Evolutionary conservation across 768 basidiomycete species (phyloP), one percentile per base, ranked within the genome.

Genomic region (Calocera viscosa): DNA sequence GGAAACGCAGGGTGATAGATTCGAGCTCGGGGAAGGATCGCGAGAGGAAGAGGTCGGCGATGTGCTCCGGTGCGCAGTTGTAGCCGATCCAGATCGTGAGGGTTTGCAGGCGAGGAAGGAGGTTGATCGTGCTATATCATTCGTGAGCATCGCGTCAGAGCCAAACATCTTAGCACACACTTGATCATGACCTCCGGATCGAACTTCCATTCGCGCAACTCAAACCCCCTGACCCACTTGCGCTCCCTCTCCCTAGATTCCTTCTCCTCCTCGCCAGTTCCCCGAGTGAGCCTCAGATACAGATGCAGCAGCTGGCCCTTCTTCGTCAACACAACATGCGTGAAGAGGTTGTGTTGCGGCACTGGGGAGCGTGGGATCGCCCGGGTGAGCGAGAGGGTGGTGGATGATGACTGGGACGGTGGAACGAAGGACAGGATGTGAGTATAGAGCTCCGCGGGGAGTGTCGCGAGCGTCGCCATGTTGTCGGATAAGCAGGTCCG

Each of bases 181-280:
- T 89, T 89, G 71, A 87, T 80, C 43, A 91, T 76, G 16, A 90
- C 81, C 67, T 90, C 86, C 1, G 89, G 86, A 72, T 93, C 89
- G 32, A 84, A 85, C 7, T 73, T 78, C 89, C 89, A 94, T 16
- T 81, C 77, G 73, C 85, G 80, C 35, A 88, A 72, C 16, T 77
- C 78, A 64, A 89, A 76, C 7, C 78, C 77, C 53, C 79, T 78
- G 11, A 89, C 76, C 78, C 80, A 81, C 2, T 68, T 65, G 7
- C 77, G 72, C 41, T 77, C 72, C 24, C 69, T 63, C 33, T 72
- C 72, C 14, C 41, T 39, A 24, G 69, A 63, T 32, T 72, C 72
- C 12, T 43, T 39, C 63, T 64, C 39, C 41, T 63, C 41, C 49
- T 65, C 28, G 14, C 40, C 38, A 67, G 63, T 40, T 35, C 70